Conservation (phyloP, 805 yeast genomes). For the Sungouiella blattae region DNA sequence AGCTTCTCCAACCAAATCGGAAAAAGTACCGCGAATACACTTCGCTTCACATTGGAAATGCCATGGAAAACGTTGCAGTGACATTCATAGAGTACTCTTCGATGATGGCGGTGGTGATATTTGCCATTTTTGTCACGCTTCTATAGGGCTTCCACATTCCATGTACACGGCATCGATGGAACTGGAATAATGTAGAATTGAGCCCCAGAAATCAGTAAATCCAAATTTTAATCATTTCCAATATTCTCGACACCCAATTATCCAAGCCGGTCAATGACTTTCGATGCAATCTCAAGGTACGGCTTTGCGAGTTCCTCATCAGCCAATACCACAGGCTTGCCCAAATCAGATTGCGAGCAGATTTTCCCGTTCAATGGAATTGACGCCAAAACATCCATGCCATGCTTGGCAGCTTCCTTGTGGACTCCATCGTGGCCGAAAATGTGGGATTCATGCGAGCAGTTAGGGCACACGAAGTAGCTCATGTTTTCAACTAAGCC, state of each 20-base stretch:
- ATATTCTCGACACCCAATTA: background rate
- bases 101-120: conserved; percentile 9
- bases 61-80: conserved; percentile 6
- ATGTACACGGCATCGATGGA: background rate
- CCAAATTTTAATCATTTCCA: no score
- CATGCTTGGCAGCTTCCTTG: conserved; percentile 47
- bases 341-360: conserved; percentile 58
- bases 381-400: conserved; percentile 55
- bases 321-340: conserved; percentile 57
- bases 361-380: conserved; percentile 65
- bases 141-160: conserved; percentile 1
- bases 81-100: conserved; percentile 8
- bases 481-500: conserved; percentile 88
- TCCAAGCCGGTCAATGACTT: conserved; percentile 19
- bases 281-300: conserved; percentile 48
- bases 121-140: conserved; percentile 8
- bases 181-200: no score
- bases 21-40: background rate
- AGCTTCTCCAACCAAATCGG: background rate
- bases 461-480: conserved; percentile 68
- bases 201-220: no score
- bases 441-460: conserved; percentile 67
- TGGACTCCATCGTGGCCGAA: conserved; percentile 65
- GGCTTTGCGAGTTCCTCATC: conserved; percentile 35
- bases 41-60: background rate